phyloP scores from a whole-genome alignment of 1,284 basidiomycete genomes.

The Sanghuangporus baumii region DNA sequence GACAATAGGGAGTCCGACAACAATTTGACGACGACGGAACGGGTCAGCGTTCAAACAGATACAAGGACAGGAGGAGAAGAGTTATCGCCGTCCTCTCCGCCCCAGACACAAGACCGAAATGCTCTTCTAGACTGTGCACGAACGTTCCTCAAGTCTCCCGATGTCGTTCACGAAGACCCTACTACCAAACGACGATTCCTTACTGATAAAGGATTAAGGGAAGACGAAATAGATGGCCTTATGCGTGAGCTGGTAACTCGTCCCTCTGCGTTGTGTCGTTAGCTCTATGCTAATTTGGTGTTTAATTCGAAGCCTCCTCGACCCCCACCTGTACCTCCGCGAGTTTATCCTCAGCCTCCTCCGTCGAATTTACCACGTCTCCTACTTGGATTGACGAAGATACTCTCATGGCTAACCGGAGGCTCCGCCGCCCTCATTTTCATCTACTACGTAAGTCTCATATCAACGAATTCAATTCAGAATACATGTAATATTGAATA shows the following conservation, averaged over 20 bases:
- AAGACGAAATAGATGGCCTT: slow-evolving; percentile 54
- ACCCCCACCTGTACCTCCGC: slow-evolving; percentile 55
- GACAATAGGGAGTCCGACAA: background rate
- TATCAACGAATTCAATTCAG: background rate
- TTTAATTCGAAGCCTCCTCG: slow-evolving; percentile 38
- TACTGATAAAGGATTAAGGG: slow-evolving; percentile 61
- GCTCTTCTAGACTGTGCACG: slow-evolving; percentile 57
- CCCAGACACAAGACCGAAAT: slow-evolving; percentile 22
- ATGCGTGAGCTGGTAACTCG: slow-evolving; percentile 49
- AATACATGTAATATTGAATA: background rate
- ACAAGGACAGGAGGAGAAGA: background rate
- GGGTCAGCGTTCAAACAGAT: background rate
- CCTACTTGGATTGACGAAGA: slow-evolving; percentile 50
- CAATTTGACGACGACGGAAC: background rate
- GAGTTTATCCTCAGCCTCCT: slow-evolving; percentile 65
- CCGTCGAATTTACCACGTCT: slow-evolving; percentile 66
- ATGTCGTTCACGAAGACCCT: slow-evolving; percentile 53
- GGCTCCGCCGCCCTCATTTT: slow-evolving; percentile 51
- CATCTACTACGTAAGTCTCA: slow-evolving; percentile 52
- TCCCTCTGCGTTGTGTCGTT: background rate
- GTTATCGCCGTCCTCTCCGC: background rate
- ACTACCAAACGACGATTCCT: slow-evolving; percentile 60
- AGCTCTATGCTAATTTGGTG: background rate
- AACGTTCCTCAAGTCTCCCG: slow-evolving; percentile 58
- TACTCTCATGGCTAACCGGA: slow-evolving; percentile 64